phyloP scores from a whole-genome alignment of 2,329 filamentous ascomycete species.

The Calonectria fujianensis region DNA sequence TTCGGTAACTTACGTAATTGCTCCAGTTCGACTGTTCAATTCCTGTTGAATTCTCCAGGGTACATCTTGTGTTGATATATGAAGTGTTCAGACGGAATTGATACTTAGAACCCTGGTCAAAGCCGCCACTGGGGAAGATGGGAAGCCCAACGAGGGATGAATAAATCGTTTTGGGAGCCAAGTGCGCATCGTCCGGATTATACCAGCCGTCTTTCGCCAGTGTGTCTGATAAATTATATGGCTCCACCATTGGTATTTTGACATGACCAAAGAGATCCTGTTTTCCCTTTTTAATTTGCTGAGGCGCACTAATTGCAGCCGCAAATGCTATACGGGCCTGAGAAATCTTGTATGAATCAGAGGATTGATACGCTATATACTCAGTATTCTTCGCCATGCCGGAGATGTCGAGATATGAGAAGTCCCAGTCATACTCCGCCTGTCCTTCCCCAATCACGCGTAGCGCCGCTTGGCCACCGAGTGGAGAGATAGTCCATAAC shows the following conservation, averaged over 20 bases:
- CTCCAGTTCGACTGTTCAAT: neutral
- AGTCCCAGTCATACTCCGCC: neutral
- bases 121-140: conserved; percentile 2
- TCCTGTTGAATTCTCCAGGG: neutral
- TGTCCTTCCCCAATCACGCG: conserved; percentile 14
- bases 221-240: neutral
- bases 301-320: conserved; percentile 22
- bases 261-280: conserved; percentile 29
- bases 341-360: neutral
- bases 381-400: neutral
- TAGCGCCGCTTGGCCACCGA: conserved; percentile 36
- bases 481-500: conserved; percentile 31
- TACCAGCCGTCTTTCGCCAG: conserved; percentile 16
- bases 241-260: conserved; percentile 35
- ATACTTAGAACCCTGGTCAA: conserved; percentile 2
- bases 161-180: neutral
- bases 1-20: neutral
- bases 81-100: neutral
- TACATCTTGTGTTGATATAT: conserved; percentile 18
- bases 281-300: conserved; percentile 22
- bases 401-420: conserved; percentile 4
- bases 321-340: conserved; percentile 21
- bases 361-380: no score
- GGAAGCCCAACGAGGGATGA: conserved; percentile 31
- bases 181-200: neutral